A percentile compares a stretch with the other conserved stretches of the same genome.
Conservation (phyloP, 805 yeast genomes). For the Sungouiozyma ichnusensis region DNA sequence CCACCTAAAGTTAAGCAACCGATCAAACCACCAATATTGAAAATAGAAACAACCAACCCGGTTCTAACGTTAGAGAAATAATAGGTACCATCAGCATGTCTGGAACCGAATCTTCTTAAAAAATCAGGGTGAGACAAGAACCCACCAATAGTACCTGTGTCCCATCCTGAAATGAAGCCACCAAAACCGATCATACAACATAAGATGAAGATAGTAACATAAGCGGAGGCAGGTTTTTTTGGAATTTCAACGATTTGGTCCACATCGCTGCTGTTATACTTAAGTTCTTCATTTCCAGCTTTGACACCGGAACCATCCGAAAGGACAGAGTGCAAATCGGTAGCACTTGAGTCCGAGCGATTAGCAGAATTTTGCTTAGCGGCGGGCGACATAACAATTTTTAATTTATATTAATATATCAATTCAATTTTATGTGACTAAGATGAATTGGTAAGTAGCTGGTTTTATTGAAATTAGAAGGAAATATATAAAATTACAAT, state of each 20-base stretch:
- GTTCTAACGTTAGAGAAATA: conserved; percentile 43
- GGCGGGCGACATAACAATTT: not conserved
- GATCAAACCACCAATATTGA: conserved; percentile 67
- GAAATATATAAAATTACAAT: too few species aligned
- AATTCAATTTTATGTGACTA: not conserved
- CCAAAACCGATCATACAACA: conserved; percentile 54
- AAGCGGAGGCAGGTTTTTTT: conserved; percentile 13
- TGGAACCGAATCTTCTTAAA: conserved; percentile 43
- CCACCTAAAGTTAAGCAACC: conserved; percentile 57
- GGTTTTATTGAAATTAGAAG: not conserved
- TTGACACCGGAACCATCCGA: not conserved
- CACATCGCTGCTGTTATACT: not conserved
- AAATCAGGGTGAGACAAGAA: conserved; percentile 52
- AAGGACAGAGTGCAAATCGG: not conserved
- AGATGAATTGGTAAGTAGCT: not conserved
- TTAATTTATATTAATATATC: not conserved
- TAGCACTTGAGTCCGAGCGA: not conserved
- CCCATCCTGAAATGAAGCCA: conserved; percentile 54
- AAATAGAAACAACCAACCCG: conserved; percentile 49
- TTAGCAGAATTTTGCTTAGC: not conserved
- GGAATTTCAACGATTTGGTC: not conserved
- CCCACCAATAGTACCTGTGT: conserved; percentile 73
- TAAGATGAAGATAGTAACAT: conserved; percentile 18
- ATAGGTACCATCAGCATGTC: conserved; percentile 20
- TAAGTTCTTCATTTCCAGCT: not conserved